Evolutionary conservation across 139 green algal genomes (phyloP).

Genomic region (Tetraselmis chui): DNA sequence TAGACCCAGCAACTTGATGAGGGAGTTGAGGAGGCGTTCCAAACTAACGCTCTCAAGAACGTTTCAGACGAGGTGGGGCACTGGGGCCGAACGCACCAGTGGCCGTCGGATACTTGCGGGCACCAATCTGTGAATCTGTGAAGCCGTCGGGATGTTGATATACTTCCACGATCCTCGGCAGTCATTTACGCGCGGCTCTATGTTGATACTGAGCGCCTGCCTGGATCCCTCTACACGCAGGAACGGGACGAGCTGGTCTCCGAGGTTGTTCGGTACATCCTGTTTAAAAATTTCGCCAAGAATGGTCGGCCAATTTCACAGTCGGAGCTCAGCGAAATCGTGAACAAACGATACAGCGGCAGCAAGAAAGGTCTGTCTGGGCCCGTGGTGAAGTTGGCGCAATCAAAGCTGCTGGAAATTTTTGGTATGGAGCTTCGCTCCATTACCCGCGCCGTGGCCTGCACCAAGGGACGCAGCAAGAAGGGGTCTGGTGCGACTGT

Average conservation of each 20-base stretch:
- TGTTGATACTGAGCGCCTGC: too few relatives aligned
- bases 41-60: neutral
- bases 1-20: neutral
- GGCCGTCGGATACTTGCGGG: too few relatives aligned
- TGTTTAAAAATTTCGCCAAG: neutral
- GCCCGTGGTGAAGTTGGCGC: neutral
- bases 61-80: neutral
- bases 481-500: too few relatives aligned
- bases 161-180: too few relatives aligned
- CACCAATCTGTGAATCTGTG: too few relatives aligned
- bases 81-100: too few relatives aligned
- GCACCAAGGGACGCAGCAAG: neutral
- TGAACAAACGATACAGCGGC: constrained; percentile 2
- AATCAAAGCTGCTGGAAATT: neutral
- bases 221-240: too few relatives aligned
- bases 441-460: neutral
- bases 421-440: constrained; percentile 6
- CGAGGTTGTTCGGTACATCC: constrained; percentile 1
- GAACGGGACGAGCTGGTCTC: constrained; percentile 6
- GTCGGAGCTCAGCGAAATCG: neutral
- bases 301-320: constrained; percentile 1
- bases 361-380: constrained; percentile 1
- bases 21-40: neutral
- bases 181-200: too few relatives aligned
- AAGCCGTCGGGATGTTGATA: too few relatives aligned